Conservation (phyloP, 164 flowering plant species). For the Hamamelis virginiana region DNA sequence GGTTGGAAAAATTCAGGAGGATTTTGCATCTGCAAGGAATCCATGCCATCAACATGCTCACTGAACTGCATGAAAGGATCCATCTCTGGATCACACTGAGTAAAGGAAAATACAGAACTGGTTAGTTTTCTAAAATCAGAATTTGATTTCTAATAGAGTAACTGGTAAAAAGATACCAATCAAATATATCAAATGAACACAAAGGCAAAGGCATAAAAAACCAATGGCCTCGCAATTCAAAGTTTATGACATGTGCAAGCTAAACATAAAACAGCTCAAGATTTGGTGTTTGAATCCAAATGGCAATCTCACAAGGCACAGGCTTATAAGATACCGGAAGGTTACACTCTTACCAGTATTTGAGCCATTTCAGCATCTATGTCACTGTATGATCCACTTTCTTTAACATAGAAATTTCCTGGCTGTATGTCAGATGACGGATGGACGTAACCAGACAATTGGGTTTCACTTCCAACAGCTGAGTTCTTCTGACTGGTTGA, state of each 20-base stretch:
- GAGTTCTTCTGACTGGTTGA: slow-evolving; percentile 15
- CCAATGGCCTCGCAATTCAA: background rate
- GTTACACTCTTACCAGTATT: slow-evolving; percentile 21
- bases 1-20: slow-evolving; percentile 1
- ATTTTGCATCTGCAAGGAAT: slow-evolving; percentile 8
- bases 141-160: background rate
- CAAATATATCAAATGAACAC: background rate
- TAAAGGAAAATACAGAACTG: background rate
- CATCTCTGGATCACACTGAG: slow-evolving; percentile 10
- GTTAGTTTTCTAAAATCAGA: background rate
- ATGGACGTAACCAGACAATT: slow-evolving; percentile 11
- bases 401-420: slow-evolving; percentile 5
- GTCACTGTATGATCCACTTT: slow-evolving; percentile 7
- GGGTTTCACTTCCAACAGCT: slow-evolving; percentile 14
- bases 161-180: background rate
- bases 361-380: slow-evolving; percentile 15
- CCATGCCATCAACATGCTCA: slow-evolving; percentile 14
- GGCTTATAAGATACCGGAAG: background rate
- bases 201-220: background rate
- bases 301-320: background rate
- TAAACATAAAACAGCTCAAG: background rate
- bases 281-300: background rate
- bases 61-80: slow-evolving; percentile 9
- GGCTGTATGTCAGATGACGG: slow-evolving; percentile 1
- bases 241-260: background rate